These are phyloP conservation scores for Epithemia pelagica DNA, from an alignment of 108 stramenopile genomes.

Conservation along the genomic window DNA sequence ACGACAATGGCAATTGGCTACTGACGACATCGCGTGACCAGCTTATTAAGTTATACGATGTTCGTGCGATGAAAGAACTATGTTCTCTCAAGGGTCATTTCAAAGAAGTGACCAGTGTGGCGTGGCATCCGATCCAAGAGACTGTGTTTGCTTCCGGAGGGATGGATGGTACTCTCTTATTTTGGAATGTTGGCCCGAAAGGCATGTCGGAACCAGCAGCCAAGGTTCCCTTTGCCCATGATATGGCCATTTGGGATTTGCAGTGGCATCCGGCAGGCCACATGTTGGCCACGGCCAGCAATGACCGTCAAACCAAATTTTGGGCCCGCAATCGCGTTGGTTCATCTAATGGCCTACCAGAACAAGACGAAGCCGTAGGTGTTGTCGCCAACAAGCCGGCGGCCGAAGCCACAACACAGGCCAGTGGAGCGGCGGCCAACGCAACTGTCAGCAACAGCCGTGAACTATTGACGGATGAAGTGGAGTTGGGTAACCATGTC, in stretches of 20 bases:
- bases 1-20: constrained; percentile 95
- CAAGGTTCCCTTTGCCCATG: constrained; percentile 86
- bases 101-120: constrained; percentile 87
- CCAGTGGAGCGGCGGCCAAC: background rate
- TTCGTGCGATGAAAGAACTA: constrained; percentile 89
- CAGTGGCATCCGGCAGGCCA: constrained; percentile 96
- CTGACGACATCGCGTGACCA: constrained; percentile 88
- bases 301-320: constrained; percentile 92
- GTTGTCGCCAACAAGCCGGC: background rate
- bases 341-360: constrained; percentile 57
- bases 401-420: background rate
- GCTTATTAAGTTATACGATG: constrained; percentile 91
- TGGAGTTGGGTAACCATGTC: constrained; percentile 86
- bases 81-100: constrained; percentile 82
- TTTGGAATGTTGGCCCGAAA: constrained; percentile 90
- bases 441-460: constrained; percentile 19
- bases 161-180: constrained; percentile 90
- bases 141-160: constrained; percentile 89
- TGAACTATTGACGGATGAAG: constrained; percentile 71
- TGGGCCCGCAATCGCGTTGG: constrained; percentile 91
- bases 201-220: constrained; percentile 76
- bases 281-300: constrained; percentile 81
- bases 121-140: constrained; percentile 95
- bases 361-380: constrained; percentile 30
- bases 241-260: constrained; percentile 95